Conservation (phyloP, 2,329 filamentous ascomycete species). For the Diaporthe australafricana region DNA sequence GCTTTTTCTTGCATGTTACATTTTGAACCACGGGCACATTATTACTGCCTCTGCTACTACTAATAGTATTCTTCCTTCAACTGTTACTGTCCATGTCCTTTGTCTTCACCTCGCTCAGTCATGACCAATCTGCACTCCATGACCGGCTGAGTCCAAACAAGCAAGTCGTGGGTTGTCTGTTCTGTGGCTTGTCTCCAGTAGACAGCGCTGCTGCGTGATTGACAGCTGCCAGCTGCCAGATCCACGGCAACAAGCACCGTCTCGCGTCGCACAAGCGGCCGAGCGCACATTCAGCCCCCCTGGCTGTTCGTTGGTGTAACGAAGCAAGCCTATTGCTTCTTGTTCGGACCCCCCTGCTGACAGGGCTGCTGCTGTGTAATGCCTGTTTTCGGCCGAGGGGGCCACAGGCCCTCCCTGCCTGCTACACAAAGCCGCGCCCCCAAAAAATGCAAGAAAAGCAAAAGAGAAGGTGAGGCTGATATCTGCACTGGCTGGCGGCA, state of each 20-base stretch:
- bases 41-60: background rate
- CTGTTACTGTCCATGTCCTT: background rate
- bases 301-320: conserved; percentile 9
- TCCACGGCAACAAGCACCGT: background rate
- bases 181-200: conserved; percentile 11
- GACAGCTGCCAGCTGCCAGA: conserved; percentile 25
- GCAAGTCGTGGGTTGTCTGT: background rate
- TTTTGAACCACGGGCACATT: conserved; percentile 14
- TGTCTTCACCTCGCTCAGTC: background rate
- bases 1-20: background rate
- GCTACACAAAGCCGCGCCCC: background rate
- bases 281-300: background rate
- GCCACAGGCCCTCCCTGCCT: too few species aligned
- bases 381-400: background rate
- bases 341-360: background rate
- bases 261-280: conserved; percentile 8
- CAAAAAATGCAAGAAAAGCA: background rate
- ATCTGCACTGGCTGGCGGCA: background rate
- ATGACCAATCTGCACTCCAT: background rate
- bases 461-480: too few species aligned
- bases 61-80: conserved; percentile 12
- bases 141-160: background rate
- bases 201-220: conserved; percentile 6
- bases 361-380: background rate
- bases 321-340: background rate